Conservation (phyloP, 1,284 basidiomycete species). For the Cutaneotrichosporon cavernicola region DNA sequence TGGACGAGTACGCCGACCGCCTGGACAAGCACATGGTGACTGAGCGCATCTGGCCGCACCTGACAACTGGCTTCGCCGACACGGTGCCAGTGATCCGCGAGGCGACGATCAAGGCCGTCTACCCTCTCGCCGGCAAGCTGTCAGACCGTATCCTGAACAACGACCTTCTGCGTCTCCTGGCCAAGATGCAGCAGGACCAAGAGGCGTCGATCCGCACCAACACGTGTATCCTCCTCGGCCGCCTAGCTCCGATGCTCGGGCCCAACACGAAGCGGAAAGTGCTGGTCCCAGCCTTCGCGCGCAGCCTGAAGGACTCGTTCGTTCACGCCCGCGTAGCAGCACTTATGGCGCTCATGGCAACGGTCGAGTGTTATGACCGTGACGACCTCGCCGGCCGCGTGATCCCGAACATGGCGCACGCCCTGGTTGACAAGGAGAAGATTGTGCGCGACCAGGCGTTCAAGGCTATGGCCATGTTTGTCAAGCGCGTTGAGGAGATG, state of each 20-base stretch:
- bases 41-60: slow-evolving; percentile 88
- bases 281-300: slow-evolving; percentile 88
- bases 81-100: slow-evolving; percentile 91
- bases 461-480: slow-evolving; percentile 80
- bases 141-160: slow-evolving; percentile 93
- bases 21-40: slow-evolving; percentile 79
- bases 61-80: slow-evolving; percentile 94
- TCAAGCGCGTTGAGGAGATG: slow-evolving; percentile 76
- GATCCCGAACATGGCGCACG: slow-evolving; percentile 75
- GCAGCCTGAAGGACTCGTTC: slow-evolving; percentile 87
- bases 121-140: slow-evolving; percentile 82
- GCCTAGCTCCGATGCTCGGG: slow-evolving; percentile 79
- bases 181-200: slow-evolving; percentile 85
- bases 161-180: slow-evolving; percentile 87
- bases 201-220: slow-evolving; percentile 97
- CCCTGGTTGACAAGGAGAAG: slow-evolving; percentile 88
- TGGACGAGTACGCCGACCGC: slow-evolving; percentile 80
- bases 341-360: slow-evolving; percentile 94
- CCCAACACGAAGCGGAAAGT: slow-evolving; percentile 91
- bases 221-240: slow-evolving; percentile 92
- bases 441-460: slow-evolving; percentile 90
- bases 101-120: slow-evolving; percentile 86
- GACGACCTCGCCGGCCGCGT: slow-evolving; percentile 89
- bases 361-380: slow-evolving; percentile 80
- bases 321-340: slow-evolving; percentile 92